phyloP scores from a whole-genome alignment of 345 rosid species.

The Aethionema arabicum region DNA sequence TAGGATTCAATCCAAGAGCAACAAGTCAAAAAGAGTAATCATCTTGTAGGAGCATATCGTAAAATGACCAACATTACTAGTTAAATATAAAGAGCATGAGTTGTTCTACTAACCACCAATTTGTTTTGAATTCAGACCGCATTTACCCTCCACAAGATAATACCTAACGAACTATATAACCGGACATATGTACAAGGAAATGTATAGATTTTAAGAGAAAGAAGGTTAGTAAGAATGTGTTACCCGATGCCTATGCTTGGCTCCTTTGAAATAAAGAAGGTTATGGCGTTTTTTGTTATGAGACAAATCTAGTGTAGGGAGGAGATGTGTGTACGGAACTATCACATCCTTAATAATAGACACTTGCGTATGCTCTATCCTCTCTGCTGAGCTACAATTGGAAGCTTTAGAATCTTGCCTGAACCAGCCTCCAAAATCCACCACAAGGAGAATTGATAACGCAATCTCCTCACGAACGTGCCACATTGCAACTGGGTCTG shows the following conservation, averaged over 20 bases:
- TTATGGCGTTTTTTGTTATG: constrained; percentile 61
- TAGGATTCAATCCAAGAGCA: no score
- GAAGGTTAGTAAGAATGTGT: constrained; percentile 9
- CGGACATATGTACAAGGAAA: neutral
- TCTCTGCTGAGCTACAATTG: constrained; percentile 51
- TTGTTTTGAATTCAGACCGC: no score
- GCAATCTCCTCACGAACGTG: constrained; percentile 84
- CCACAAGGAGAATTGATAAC: constrained; percentile 80
- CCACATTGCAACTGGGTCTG: constrained; percentile 99
- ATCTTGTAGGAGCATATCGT: no score
- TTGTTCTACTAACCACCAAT: no score
- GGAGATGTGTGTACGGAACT: constrained; percentile 85
- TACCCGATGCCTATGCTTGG: constrained; percentile 91
- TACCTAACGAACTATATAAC: no score
- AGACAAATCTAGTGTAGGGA: constrained; percentile 60
- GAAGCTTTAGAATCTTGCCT: constrained; percentile 72
- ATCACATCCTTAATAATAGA: constrained; percentile 94
- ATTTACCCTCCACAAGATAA: no score
- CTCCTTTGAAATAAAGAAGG: constrained; percentile 93
- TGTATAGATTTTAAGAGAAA: neutral
- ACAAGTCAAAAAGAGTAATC: no score
- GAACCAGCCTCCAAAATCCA: constrained; percentile 97
- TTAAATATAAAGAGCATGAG: no score
- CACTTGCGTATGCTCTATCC: constrained; percentile 81
- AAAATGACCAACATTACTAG: no score